Conservation (phyloP, 139 green algal species). For the Mesotaenium endlicherianum region DNA sequence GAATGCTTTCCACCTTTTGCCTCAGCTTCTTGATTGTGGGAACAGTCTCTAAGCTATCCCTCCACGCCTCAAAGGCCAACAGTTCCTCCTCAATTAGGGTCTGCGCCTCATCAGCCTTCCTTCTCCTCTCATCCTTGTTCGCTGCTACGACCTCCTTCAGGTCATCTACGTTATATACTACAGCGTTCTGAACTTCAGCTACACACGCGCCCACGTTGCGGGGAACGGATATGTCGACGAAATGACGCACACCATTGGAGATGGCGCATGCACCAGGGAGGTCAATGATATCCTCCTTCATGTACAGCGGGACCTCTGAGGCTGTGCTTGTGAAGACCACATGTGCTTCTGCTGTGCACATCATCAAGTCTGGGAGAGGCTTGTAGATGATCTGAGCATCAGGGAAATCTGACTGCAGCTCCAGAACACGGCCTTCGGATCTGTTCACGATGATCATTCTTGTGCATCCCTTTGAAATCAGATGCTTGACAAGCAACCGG, state of each 20-base stretch:
- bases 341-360: conserved; percentile 73
- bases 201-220: conserved; percentile 89
- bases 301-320: conserved; percentile 51
- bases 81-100: conserved; percentile 69
- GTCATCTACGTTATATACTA: conserved; percentile 99
- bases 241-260: conserved; percentile 86
- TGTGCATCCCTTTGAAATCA: conserved; percentile 91
- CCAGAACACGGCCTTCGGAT: conserved; percentile 78
- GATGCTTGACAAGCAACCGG: conserved; percentile 96
- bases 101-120: conserved; percentile 72
- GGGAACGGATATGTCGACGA: conserved; percentile 97
- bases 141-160: conserved; percentile 94
- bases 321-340: conserved; percentile 88
- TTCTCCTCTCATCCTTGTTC: conserved; percentile 86
- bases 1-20: conserved; percentile 88
- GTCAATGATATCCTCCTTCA: conserved; percentile 45
- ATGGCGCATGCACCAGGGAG: conserved; percentile 62
- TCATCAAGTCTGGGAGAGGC: conserved; percentile 90
- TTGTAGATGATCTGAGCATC: conserved; percentile 90
- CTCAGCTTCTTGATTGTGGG: conserved; percentile 97
- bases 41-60: conserved; percentile 96
- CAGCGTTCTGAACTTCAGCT: conserved; percentile 61
- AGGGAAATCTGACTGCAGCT: conserved; percentile 90
- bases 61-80: conserved; percentile 90
- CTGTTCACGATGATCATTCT: conserved; percentile 91